Evolutionary conservation across 148 eudicot genomes (phyloP).

Genomic region (Pouteria glomerata): DNA sequence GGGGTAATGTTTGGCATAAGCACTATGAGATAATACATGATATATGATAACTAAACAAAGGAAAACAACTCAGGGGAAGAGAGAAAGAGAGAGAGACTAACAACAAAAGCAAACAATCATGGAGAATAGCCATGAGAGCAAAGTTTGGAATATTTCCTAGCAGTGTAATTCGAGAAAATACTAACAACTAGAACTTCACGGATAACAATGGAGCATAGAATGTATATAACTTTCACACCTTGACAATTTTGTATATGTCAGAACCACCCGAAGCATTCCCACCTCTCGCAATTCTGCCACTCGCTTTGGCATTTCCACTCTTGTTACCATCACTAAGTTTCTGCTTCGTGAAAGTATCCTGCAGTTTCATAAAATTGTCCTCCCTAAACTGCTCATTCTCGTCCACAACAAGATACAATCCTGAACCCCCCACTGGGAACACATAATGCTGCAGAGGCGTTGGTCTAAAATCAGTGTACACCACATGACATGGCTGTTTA

Average conservation of each 20-base stretch:
- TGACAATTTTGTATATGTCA: slow-evolving; percentile 91
- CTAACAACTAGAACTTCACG: not conserved
- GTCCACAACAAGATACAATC: slow-evolving; percentile 92
- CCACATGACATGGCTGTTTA: slow-evolving; percentile 98
- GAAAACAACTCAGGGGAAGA: not conserved
- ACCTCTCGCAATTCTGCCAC: slow-evolving; percentile 80
- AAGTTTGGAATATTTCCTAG: not conserved
- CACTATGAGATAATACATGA: not conserved
- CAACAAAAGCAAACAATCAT: not conserved
- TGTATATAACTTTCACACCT: slow-evolving; percentile 34
- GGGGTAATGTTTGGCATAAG: not conserved
- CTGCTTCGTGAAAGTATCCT: slow-evolving; percentile 74
- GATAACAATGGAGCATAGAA: not conserved
- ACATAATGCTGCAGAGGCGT: slow-evolving; percentile 96
- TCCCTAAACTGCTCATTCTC: slow-evolving; percentile 97
- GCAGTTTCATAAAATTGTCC: slow-evolving; percentile 76
- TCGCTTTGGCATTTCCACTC: slow-evolving; percentile 48
- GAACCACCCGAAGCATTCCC: slow-evolving; percentile 80
- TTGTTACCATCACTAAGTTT: slow-evolving; percentile 43
- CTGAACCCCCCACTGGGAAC: slow-evolving; percentile 89
- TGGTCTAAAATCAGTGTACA: slow-evolving; percentile 95
- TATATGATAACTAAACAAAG: not conserved
- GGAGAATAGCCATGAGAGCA: not conserved
- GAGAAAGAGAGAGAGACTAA: not conserved
- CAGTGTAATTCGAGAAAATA: not conserved